phyloP scores from a whole-genome alignment of 345 rosid species.

The Populus ilicifolia region DNA sequence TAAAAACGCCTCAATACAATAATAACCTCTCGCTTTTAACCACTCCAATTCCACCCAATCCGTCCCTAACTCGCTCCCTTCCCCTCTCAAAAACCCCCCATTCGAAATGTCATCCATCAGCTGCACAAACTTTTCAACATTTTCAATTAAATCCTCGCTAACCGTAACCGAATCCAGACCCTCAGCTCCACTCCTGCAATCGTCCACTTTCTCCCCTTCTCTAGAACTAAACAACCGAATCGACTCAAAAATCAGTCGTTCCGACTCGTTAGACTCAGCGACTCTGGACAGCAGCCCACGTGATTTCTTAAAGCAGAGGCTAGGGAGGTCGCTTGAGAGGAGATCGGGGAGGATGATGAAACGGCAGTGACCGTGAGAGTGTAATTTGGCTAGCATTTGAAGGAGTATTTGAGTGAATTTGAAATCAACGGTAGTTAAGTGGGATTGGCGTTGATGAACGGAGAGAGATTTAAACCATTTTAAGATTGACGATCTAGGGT shows the following conservation, averaged over 20 bases:
- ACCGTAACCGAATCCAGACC: conserved; percentile 63
- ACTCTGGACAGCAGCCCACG: conserved; percentile 65
- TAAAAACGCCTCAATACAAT: conserved; percentile 68
- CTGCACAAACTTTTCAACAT: conserved; percentile 62
- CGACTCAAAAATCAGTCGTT: conserved; percentile 52
- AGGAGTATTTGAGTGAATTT: conserved; percentile 56
- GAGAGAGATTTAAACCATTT: conserved; percentile 83
- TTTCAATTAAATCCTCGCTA: conserved; percentile 47
- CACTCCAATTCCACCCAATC: conserved; percentile 86
- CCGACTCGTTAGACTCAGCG: conserved; percentile 52
- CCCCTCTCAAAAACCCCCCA: conserved; percentile 76
- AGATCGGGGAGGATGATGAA: conserved; percentile 88
- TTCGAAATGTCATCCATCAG: conserved; percentile 62
- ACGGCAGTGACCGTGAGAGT: conserved; percentile 53
- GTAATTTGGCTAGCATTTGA: conserved; percentile 70
- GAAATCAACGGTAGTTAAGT: conserved; percentile 62
- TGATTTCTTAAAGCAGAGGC: conserved; percentile 72
- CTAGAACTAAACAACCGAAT: conserved; percentile 56
- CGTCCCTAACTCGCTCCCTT: conserved; percentile 58
- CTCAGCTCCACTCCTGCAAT: conserved; percentile 45
- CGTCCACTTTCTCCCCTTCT: conserved; percentile 56
- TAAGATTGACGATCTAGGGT: conserved; percentile 60
- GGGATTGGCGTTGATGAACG: conserved; percentile 69
- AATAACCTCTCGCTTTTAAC: conserved; percentile 85
- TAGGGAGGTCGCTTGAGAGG: conserved; percentile 64